phyloP scores from a whole-genome alignment of 1,284 basidiomycete species.

The Meripilus lineatus region DNA sequence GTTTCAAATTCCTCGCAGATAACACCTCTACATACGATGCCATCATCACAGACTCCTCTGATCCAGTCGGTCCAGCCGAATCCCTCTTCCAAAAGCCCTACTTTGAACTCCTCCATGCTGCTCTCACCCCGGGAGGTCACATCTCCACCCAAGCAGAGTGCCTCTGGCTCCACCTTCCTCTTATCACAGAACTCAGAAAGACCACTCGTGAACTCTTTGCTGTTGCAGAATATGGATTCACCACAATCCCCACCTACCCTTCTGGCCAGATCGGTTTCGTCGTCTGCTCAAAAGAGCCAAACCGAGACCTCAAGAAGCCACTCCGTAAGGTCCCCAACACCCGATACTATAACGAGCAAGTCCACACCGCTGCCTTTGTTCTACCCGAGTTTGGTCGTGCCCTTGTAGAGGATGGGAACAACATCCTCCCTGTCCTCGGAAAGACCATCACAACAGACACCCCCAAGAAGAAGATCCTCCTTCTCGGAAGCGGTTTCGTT shows the following conservation, averaged over 20 bases:
- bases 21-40: conserved; percentile 92
- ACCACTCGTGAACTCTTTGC: conserved; percentile 82
- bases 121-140: conserved; percentile 86
- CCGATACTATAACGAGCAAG: conserved; percentile 82
- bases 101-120: conserved; percentile 91
- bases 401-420: conserved; percentile 67
- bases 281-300: conserved; percentile 79
- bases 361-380: conserved; percentile 85
- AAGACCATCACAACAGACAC: conserved; percentile 32
- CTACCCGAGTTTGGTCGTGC: conserved; percentile 90
- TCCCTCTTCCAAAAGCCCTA: conserved; percentile 97
- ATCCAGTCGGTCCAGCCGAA: conserved; percentile 95
- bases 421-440: conserved; percentile 68
- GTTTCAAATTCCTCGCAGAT: conserved; percentile 94
- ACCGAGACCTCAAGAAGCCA: conserved; percentile 68
- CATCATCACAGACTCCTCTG: conserved; percentile 98
- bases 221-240: conserved; percentile 88
- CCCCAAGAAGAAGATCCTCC: conserved; percentile 69
- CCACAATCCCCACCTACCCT: conserved; percentile 97
- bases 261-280: conserved; percentile 97
- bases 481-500: conserved; percentile 95
- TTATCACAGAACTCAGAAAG: conserved; percentile 78
- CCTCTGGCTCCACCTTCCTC: conserved; percentile 90
- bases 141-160: conserved; percentile 97
- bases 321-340: conserved; percentile 66